Percentiles rank a stretch among this genome's conserved stretches.
Conservation (phyloP, 2,329 filamentous ascomycete genomes). For the Juglanconis sp. region DNA sequence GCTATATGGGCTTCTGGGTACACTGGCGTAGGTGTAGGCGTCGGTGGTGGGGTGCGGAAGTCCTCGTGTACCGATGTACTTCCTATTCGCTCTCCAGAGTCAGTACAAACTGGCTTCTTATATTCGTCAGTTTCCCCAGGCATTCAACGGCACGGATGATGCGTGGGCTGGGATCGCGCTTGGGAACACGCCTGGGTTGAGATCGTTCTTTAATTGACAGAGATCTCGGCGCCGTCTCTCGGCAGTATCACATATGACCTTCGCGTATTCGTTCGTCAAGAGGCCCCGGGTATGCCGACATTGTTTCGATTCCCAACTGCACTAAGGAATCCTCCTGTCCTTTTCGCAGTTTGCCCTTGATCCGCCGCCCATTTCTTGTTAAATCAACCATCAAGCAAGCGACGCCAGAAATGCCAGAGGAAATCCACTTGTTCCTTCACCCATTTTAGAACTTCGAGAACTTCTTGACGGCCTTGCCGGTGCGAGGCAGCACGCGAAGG, state of each 20-base stretch:
- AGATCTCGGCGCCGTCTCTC: constrained; percentile 16
- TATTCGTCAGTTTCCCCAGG: no score
- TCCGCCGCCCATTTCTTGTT: constrained; percentile 30
- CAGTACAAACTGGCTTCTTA: no score
- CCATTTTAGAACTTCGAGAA: constrained; percentile 94
- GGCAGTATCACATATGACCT: constrained; percentile 15
- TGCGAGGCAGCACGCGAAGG: constrained; percentile 95
- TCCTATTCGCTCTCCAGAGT: no score
- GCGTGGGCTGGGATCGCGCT: background rate
- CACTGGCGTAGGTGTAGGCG: no score
- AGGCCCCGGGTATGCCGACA: constrained; percentile 17
- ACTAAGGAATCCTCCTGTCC: constrained; percentile 30
- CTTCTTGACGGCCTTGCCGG: constrained; percentile 94
- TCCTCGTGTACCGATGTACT: no score
- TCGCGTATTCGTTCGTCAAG: constrained; percentile 16
- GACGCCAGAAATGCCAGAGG: constrained; percentile 32
- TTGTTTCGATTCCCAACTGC: constrained; percentile 31
- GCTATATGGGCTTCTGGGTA: no score
- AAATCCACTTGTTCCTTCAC: constrained; percentile 23
- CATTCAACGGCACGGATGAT: no score
- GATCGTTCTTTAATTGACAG: constrained; percentile 18
- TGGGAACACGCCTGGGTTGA: constrained; percentile 2
- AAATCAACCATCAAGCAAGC: constrained; percentile 31
- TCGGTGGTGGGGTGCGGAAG: no score
- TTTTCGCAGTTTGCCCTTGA: constrained; percentile 27